phyloP scores from a whole-genome alignment of 352 stramenopile species.

The Globisporangium irregulare region DNA sequence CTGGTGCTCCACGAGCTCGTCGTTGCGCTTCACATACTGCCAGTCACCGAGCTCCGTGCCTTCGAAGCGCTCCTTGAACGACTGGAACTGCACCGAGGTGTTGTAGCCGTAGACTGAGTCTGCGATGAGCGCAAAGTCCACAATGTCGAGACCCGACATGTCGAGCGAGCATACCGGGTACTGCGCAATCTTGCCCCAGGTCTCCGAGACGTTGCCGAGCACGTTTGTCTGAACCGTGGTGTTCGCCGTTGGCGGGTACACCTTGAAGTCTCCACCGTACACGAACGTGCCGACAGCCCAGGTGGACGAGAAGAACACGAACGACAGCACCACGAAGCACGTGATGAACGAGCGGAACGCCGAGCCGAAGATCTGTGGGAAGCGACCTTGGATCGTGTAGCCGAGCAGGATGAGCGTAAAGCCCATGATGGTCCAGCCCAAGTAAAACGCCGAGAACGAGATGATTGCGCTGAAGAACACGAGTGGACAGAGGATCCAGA shows the following conservation, averaged over 20 bases:
- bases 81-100: constrained; percentile 67
- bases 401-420: constrained; percentile 75
- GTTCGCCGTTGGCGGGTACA: constrained; percentile 48
- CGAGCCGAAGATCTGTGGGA: constrained; percentile 77
- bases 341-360: constrained; percentile 88
- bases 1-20: constrained; percentile 61
- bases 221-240: constrained; percentile 16
- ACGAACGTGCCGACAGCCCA: constrained; percentile 87
- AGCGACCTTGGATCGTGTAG: constrained; percentile 79
- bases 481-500: constrained; percentile 64
- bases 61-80: constrained; percentile 79
- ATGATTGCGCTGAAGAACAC: constrained; percentile 80
- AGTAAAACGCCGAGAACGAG: constrained; percentile 76
- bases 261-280: constrained; percentile 78
- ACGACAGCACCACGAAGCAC: constrained; percentile 78
- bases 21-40: constrained; percentile 71
- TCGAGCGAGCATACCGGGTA: constrained; percentile 82
- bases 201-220: constrained; percentile 25
- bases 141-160: constrained; percentile 55
- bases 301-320: constrained; percentile 86
- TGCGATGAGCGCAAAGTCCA: constrained; percentile 85
- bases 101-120: constrained; percentile 82
- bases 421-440: constrained; percentile 82
- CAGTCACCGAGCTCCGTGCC: constrained; percentile 73
- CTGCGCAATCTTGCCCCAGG: constrained; percentile 58